Percentiles rank a stretch among this genome's conserved stretches.
Evolutionary conservation across 257 asterid genomes (phyloP).

Genomic region (Avicennia marina): DNA sequence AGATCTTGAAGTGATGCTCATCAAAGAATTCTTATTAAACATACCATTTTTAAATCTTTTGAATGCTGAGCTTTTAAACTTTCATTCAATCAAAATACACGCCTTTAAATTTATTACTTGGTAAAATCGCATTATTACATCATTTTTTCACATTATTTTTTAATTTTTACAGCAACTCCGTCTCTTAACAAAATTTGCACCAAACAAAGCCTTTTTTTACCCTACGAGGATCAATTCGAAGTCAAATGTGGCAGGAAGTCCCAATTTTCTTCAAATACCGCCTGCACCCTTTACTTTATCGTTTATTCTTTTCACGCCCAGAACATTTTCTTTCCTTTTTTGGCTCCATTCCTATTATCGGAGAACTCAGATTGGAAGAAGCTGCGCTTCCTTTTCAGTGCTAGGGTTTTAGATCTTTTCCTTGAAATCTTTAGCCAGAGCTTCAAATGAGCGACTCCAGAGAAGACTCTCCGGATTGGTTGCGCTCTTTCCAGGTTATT

Average conservation of each 20-base stretch:
- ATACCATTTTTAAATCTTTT: no score
- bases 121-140: no score
- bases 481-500: conserved; percentile 71
- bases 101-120: no score
- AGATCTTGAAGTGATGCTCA: no score
- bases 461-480: conserved; percentile 92
- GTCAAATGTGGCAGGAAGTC: conserved; percentile 21
- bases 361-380: conserved; percentile 9
- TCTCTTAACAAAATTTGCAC: no score
- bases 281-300: not conserved
- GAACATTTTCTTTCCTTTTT: not conserved
- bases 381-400: no score
- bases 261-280: not conserved
- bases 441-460: conserved; percentile 50
- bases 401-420: conserved; percentile 26
- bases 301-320: not conserved
- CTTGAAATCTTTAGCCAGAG: not conserved
- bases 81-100: no score
- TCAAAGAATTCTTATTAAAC: no score
- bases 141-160: no score
- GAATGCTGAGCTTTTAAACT: no score
- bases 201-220: no score
- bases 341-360: not conserved
- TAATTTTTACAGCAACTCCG: no score
- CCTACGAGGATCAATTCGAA: not conserved